phyloP scores from a whole-genome alignment of 345 rosid species.

The Murraya koenigii region DNA sequence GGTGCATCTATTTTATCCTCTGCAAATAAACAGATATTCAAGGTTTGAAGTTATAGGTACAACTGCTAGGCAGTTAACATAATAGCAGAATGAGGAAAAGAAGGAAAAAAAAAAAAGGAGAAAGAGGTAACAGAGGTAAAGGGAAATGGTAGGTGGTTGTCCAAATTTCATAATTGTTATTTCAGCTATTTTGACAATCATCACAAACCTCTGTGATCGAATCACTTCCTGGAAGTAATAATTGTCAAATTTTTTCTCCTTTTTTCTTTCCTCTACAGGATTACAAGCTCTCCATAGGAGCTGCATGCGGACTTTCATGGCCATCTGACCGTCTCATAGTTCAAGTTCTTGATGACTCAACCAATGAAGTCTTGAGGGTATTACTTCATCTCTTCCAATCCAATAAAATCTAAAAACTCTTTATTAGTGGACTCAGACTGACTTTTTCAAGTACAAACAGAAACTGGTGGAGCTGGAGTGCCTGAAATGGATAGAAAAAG shows the following conservation, averaged over 20 bases:
- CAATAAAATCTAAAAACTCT: not conserved
- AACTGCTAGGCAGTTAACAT: not conserved
- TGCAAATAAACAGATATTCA: not conserved
- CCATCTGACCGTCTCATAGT: slow-evolving; percentile 29
- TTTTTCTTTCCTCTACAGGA: slow-evolving; percentile 18
- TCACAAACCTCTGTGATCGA: not conserved
- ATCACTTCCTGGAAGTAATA: not conserved
- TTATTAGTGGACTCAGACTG: not conserved
- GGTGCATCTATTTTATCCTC: not conserved
- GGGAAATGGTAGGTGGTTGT: not conserved
- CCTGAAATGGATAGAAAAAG: slow-evolving; percentile 28
- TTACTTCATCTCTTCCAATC: not conserved
- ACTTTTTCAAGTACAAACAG: slow-evolving; percentile 8
- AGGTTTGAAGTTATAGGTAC: not conserved
- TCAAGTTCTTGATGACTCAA: slow-evolving; percentile 39
- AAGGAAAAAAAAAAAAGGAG: no score
- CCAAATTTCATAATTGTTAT: not conserved
- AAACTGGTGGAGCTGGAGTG: slow-evolving; percentile 37
- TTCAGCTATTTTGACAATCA: slow-evolving; percentile 8
- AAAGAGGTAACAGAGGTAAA: not conserved
- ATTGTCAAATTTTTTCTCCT: not conserved
- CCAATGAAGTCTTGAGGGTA: slow-evolving; percentile 23
- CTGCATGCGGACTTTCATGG: slow-evolving; percentile 40
- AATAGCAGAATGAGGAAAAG: not conserved
- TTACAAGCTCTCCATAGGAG: slow-evolving; percentile 39